These are phyloP conservation scores for Pythium pectinolyticum DNA, from an alignment of 352 stramenopile genomes.

Conservation along the genomic window DNA sequence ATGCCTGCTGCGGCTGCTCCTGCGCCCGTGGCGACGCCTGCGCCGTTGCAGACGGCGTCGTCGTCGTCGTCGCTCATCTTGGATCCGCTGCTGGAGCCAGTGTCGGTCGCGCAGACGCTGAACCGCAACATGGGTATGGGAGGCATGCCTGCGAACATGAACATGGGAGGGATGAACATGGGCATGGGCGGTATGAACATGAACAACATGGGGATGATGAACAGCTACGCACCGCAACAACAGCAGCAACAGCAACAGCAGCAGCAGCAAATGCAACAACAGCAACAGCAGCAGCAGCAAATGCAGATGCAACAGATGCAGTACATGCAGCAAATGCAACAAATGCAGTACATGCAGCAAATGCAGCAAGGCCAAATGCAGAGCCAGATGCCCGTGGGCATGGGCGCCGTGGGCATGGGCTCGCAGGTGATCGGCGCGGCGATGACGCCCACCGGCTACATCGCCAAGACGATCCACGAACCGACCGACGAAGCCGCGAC, in stretches of 20 bases:
- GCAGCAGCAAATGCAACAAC: constrained; percentile 52
- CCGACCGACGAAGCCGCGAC: constrained; percentile 65
- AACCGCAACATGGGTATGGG: constrained; percentile 40
- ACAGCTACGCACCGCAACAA: constrained; percentile 63
- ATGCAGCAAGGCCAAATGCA: constrained; percentile 80
- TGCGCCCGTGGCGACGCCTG: background rate
- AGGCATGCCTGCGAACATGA: constrained; percentile 50
- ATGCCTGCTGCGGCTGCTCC: constrained; percentile 21
- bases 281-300: constrained; percentile 69
- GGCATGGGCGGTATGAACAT: too few species aligned
- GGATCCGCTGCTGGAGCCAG: constrained; percentile 69
- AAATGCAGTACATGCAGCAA: constrained; percentile 71
- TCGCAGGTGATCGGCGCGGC: constrained; percentile 83
- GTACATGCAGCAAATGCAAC: constrained; percentile 50
- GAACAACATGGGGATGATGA: constrained; percentile 66
- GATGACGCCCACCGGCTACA: constrained; percentile 85
- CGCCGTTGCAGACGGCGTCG: constrained; percentile 14
- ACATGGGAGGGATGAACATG: constrained; percentile 44
- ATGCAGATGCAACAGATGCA: constrained; percentile 66
- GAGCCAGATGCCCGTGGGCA: constrained; percentile 50
- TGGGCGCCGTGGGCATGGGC: constrained; percentile 34
- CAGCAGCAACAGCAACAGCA: constrained; percentile 53
- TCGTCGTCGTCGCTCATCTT: constrained; percentile 54
- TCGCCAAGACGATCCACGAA: constrained; percentile 87
- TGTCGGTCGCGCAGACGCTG: constrained; percentile 27